Evolutionary conservation across 2,329 filamentous ascomycete genomes (phyloP).

Genomic region (Verticillium isaacii): DNA sequence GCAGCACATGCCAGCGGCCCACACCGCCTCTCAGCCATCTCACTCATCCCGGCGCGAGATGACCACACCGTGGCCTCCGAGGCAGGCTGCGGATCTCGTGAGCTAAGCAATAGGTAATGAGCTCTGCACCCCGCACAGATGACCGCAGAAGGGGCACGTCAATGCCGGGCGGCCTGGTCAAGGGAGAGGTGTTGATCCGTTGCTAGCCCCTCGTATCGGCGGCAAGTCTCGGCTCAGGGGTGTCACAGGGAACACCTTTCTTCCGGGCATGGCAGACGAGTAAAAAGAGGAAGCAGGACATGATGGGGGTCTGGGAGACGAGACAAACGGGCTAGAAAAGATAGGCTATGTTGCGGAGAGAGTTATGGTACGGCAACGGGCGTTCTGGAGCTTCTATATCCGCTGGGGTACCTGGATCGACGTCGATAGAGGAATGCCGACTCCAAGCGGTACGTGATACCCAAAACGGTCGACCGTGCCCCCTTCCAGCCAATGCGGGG

Average conservation of each 20-base stretch:
- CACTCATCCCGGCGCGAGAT: not conserved
- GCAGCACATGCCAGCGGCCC: too few species aligned
- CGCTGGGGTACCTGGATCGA: not conserved
- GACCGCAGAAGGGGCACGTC: not conserved
- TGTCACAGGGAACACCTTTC: not conserved
- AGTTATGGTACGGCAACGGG: not conserved
- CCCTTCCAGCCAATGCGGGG: not conserved
- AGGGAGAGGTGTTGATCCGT: not conserved
- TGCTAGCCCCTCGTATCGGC: not conserved
- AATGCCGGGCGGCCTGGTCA: not conserved
- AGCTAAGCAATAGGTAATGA: slow-evolving; percentile 1
- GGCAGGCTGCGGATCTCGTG: not conserved
- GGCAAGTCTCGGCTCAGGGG: not conserved
- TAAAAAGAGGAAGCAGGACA: not conserved
- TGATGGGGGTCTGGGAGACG: not conserved
- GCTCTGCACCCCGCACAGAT: not conserved
- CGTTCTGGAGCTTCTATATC: not conserved
- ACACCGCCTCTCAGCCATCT: not conserved
- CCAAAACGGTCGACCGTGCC: not conserved
- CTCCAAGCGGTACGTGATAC: not conserved
- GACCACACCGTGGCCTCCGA: not conserved
- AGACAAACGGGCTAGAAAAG: not conserved
- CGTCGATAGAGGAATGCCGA: not conserved
- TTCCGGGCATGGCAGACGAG: not conserved
- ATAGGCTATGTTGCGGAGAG: not conserved